Evolutionary conservation across 2,329 filamentous ascomycete species (phyloP).

Genomic region (Aspergillus sp.): DNA sequence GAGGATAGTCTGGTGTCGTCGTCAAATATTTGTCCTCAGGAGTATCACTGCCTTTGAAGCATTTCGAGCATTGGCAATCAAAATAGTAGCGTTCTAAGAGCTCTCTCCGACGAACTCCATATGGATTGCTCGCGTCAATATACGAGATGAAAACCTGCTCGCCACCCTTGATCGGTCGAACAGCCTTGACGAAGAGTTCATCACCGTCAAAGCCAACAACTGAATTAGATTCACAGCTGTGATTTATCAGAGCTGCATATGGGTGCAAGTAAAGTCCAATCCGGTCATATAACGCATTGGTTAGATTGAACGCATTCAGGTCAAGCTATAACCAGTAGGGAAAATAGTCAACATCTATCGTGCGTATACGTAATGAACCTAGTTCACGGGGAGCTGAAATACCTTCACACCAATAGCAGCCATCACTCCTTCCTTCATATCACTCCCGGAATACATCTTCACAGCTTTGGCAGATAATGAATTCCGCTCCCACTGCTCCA

Average conservation of each 20-base stretch:
- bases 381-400: background rate
- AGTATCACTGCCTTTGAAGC: conserved; percentile 21
- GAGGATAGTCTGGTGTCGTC: conserved; percentile 6
- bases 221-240: conserved; percentile 55
- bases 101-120: conserved; percentile 43
- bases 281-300: conserved; percentile 48
- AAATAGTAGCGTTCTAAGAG: conserved; percentile 52
- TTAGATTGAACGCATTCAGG: conserved; percentile 52
- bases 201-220: conserved; percentile 50
- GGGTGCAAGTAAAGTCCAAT: conserved; percentile 54
- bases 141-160: conserved; percentile 57
- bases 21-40: conserved; percentile 13
- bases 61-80: conserved; percentile 48
- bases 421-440: conserved; percentile 36
- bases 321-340: conserved; percentile 36
- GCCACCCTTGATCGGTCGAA: conserved; percentile 44
- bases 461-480: conserved; percentile 48
- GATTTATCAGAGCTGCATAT: conserved; percentile 48
- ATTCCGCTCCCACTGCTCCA: conserved; percentile 42
- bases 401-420: conserved; percentile 42
- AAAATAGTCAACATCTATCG: background rate
- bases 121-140: conserved; percentile 49
- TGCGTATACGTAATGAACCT: no score
- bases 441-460: conserved; percentile 44
- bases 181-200: conserved; percentile 43